These are phyloP conservation scores for Penicillium sp. DNA, from an alignment of 2,329 filamentous ascomycete species.

Conservation along the genomic window DNA sequence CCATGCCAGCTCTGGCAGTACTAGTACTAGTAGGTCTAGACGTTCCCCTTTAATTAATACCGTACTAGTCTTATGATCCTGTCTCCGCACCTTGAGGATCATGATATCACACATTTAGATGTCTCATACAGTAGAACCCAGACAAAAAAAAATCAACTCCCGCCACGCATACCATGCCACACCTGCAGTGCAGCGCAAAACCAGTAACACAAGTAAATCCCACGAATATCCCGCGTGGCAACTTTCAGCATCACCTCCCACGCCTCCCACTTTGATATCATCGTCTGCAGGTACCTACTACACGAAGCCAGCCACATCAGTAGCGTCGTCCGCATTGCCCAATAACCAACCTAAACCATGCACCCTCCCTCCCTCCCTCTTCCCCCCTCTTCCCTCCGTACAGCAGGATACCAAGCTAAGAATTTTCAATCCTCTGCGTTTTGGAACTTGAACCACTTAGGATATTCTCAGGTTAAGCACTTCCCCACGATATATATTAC, in stretches of 20 bases:
- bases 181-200: background rate
- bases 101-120: background rate
- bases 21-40: background rate
- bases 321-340: background rate
- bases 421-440: background rate
- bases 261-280: background rate
- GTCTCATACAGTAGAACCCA: no score
- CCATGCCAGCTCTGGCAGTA: no score
- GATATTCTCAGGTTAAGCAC: no score
- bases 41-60: background rate
- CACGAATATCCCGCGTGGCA: background rate
- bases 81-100: background rate
- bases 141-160: no score
- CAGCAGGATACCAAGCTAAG: background rate
- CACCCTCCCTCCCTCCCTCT: background rate
- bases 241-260: background rate
- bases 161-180: background rate
- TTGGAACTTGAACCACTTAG: no score
- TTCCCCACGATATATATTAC: no score
- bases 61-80: no score
- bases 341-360: background rate
- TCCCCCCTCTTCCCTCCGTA: background rate
- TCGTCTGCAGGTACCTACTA: slow-evolving; percentile 1
- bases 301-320: background rate
- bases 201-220: no score